Base-by-base conservation (phyloP, 192 early-diverging fungal species). In the Coemansia sp. region DNA sequence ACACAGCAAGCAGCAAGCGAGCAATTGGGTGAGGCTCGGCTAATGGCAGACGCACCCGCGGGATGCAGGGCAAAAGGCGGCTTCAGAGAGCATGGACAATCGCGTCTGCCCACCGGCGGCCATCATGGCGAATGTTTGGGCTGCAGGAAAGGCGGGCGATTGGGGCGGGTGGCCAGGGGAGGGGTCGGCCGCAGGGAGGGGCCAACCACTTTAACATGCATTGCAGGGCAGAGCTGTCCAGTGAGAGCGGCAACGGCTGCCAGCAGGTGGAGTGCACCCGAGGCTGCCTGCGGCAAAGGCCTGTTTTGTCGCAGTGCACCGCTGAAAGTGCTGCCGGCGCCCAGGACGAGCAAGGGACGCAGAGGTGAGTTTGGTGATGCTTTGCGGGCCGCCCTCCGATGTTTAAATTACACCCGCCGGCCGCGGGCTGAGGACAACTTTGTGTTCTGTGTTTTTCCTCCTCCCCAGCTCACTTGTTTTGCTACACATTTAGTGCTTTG, bases 211-310 rank as follows among this genome's bases (percentile, higher is more conserved):
- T 21, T 21, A 57, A 57, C 63, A 35, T 64, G 63, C 63, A 64
- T 64, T 56, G 62, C 62, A 63, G 62, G 38, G 52, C 62, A 43
- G 54, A 55, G 52, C 43, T 14, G 53, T 38, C 37, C 53, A 64
- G 52, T 64, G 63, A 57, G 63, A 57, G 63, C 63, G 35, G 39
- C 60, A 15, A 32, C 17, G 23, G 63, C 54, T 64, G 62, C 38
- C 35, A 39, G 23, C 39, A 54, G 62, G 62, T 64, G 62, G 62
- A 64, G 62, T 64, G 62, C 62, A 17, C 62, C 62, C 38, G 39
- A 55, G 21, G 52, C 62, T 37, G 49, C 62, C 7, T 25, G 62
- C 62, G 35, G 52, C 62, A 63, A 41, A n/a, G 50, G 23, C 51
- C 52, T 39, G 21, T 63, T 53, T 55, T 38, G 19, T 63, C 29